phyloP scores from a whole-genome alignment of 495 filamentous ascomycete species.

The Penicillium parvum region DNA sequence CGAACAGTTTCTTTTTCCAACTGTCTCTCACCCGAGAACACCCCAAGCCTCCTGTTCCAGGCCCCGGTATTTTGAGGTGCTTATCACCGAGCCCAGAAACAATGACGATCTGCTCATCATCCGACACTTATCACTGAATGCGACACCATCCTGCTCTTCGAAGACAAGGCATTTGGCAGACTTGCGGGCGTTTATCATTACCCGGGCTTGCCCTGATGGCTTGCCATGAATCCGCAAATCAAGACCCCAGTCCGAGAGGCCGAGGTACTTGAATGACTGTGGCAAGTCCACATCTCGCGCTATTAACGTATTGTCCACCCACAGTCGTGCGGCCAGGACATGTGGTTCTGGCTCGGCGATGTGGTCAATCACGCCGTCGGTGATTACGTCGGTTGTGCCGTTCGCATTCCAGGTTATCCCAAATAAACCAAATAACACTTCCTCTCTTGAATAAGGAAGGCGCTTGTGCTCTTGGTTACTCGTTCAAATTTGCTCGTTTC shows the following conservation, averaged over 20 bases:
- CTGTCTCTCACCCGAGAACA: constrained; percentile 10
- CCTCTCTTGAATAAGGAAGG: too few relatives aligned
- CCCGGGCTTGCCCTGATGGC: constrained; percentile 11
- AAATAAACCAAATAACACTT: too few relatives aligned
- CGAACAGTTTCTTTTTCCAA: too few relatives aligned
- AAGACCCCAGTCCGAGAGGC: constrained; percentile 48
- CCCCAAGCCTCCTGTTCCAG: constrained; percentile 14
- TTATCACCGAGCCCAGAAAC: constrained; percentile 35
- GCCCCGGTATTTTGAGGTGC: constrained; percentile 31
- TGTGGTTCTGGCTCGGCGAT: constrained; percentile 53
- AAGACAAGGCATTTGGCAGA: constrained; percentile 42
- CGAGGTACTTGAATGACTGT: constrained; percentile 85
- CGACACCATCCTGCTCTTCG: constrained; percentile 38
- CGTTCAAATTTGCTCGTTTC: too few relatives aligned
- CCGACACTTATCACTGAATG: constrained; percentile 43
- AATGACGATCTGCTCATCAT: constrained; percentile 38
- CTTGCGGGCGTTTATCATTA: constrained; percentile 26
- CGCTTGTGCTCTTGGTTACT: too few relatives aligned
- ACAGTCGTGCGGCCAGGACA: constrained; percentile 53
- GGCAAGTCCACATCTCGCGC: constrained; percentile 87
- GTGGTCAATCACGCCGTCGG: constrained; percentile 57
- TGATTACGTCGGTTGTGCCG: constrained; percentile 68
- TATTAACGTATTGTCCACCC: constrained; percentile 57
- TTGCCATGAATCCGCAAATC: constrained; percentile 22
- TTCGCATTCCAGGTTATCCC: too few relatives aligned